Evolutionary conservation across 257 asterid species (phyloP), one percentile per base, ranked within the genome.

Genomic region (Capsicum baccatum): DNA sequence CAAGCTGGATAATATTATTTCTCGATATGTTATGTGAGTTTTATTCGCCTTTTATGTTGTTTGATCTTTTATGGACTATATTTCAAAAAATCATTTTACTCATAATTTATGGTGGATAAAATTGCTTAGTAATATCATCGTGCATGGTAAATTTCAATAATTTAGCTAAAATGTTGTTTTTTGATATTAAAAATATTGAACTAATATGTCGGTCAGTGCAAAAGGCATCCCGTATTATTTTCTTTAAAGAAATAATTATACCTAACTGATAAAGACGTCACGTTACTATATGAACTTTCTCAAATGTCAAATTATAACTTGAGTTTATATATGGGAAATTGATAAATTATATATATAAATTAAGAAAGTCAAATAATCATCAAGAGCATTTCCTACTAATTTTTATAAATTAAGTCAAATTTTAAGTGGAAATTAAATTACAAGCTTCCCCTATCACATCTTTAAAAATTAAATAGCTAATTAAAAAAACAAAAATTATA

Each of bases 331-430:
- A 76, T 8, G 13, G 9, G 15, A 19, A 52, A 4, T 26, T 13
- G 81, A 76, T 44, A 14, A 50, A 54, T 26, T 78, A 74, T 54
- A 78, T 5, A 26, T 33, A 26, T 26, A 15, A 54, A 54, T 54
- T 78, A 54, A 35, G 33, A 54, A 78, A 78, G 64, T 78, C 82
- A 78, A 78, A 78, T 78, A 52, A 37, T 26, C 8, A 78, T 26
- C 21, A 78, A 13, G 26, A 21, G 5, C 82, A 7, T 54, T 78
- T 33, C 11, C 21, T 14, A 14, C 50, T 78, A 33, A 26, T 54
- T 33, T 33, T 69, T 13, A 26, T 78, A 15, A 8, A 14, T 78
- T 78, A 54, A 76, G 50, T 54, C 26, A 26, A 54, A 12, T 78
- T 54, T 2, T 5, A 26, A 78, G 64, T 26, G 63, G 50, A 78